phyloP scores from a whole-genome alignment of 495 filamentous ascomycete species.

The Paragyromitra xinjiangensis region DNA sequence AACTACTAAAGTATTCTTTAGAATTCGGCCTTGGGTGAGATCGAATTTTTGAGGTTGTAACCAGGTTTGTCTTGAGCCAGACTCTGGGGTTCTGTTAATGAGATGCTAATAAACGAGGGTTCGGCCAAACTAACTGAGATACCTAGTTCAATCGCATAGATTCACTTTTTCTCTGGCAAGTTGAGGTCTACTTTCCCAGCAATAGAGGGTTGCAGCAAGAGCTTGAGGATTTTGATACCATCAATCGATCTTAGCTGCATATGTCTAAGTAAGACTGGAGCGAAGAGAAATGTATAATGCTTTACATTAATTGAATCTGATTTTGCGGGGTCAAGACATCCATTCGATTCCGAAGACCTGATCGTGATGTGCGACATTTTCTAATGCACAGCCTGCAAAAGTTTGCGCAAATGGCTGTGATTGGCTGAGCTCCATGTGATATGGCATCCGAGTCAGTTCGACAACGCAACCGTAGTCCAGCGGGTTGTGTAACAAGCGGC shows the following conservation, averaged over 20 bases:
- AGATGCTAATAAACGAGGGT: too few species aligned
- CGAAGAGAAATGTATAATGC: not conserved
- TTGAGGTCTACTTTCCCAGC: too few species aligned
- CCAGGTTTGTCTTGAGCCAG: too few species aligned
- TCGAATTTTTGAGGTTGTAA: not conserved
- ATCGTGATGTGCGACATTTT: slow-evolving; percentile 12
- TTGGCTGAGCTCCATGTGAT: slow-evolving; percentile 3
- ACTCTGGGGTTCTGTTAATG: too few species aligned
- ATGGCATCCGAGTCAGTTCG: not conserved
- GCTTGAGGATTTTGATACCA: too few species aligned
- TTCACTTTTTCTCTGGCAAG: too few species aligned
- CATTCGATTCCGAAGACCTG: slow-evolving; percentile 27
- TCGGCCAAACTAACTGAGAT: too few species aligned
- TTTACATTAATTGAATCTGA: not conserved
- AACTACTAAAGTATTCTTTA: not conserved
- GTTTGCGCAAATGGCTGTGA: not conserved
- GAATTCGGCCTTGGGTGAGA: not conserved
- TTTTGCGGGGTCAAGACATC: not conserved
- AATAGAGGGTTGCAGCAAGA: too few species aligned
- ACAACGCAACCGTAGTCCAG: slow-evolving; percentile 18
- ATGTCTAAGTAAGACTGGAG: not conserved
- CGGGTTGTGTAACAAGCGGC: slow-evolving; percentile 15
- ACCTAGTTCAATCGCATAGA: too few species aligned
- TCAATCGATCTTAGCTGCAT: too few species aligned
- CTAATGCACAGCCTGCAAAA: slow-evolving; percentile 11